Evolutionary conservation across 1,284 basidiomycete species (phyloP), one percentile per base, ranked within the genome.

Genomic region (Tilletia horrida): DNA sequence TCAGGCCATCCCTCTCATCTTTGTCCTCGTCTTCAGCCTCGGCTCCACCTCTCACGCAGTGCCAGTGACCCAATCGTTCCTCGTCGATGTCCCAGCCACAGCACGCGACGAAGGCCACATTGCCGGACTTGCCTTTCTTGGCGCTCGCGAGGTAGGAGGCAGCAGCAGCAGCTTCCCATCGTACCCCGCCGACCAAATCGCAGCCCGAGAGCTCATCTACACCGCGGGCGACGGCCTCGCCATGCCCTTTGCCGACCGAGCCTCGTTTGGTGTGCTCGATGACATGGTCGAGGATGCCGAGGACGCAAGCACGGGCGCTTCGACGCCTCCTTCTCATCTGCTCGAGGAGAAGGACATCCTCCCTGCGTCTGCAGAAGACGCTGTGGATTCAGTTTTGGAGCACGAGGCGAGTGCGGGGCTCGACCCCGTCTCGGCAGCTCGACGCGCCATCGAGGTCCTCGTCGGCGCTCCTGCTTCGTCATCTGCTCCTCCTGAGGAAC

Each of bases 141-240:
- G 6, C 16, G 45, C 45, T 48, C 45, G 45, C 35, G 35, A 40
- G 11, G 35, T 40, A 40, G 35, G 35, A 4, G 11, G 35, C 35
- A 40, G 35, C 35, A 6, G 35, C 35, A 40, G 35, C 35, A 40
- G 35, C 35, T 40, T 40, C 35, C 16, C 8, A 27, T 40, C 31
- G 8, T 59, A 59, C 55, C 55, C 63, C 8, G 63, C 63, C 27
- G 63, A 52, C 25, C 63, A 65, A 25, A 18, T 65, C 45, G 63
- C 63, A 55, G 63, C 63, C 25, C 63, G 63, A 18, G 44, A 65
- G 21, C 43, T 65, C n/a, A 18, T 25, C 25, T 29, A 45, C 21
- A 47, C 63, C 9, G 31, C 63, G 11, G 43, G 50, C 21, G 42
- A 42, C 45, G 63, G 44, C 16, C 23, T 65, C 23, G n/a, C 21